Conservation (phyloP, 345 rosid genomes). For the Hibiscus syriacus region DNA sequence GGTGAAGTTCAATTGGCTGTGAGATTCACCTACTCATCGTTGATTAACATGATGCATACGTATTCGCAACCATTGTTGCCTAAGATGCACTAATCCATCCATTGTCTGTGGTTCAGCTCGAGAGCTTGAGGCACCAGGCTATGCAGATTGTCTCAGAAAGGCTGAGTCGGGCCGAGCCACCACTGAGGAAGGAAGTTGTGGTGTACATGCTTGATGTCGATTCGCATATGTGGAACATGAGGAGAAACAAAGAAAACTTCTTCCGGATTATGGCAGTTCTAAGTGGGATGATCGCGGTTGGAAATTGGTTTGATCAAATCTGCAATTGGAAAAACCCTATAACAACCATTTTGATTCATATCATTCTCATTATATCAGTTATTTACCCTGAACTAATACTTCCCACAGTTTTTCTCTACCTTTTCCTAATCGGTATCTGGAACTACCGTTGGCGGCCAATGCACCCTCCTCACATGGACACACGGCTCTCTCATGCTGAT, state of each 20-base stretch:
- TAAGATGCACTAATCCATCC: conserved; percentile 95
- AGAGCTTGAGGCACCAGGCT: conserved; percentile 84
- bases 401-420: conserved; percentile 83
- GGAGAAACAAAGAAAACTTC: conserved; percentile 95
- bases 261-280: conserved; percentile 68
- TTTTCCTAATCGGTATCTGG: conserved; percentile 89
- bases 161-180: conserved; percentile 93
- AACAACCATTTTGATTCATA: conserved; percentile 76
- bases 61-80: conserved; percentile 82
- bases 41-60: conserved; percentile 81
- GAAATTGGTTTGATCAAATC: conserved; percentile 89
- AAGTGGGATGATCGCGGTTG: conserved; percentile 65
- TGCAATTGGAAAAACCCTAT: conserved; percentile 93
- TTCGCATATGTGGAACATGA: conserved; percentile 99
- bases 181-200: conserved; percentile 81
- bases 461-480: conserved; percentile 98
- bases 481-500: conserved; percentile 78
- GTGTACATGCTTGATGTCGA: conserved; percentile 98
- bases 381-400: conserved; percentile 87
- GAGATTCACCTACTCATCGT: conserved; percentile 68
- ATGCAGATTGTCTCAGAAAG: conserved; percentile 79
- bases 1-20: conserved; percentile 95
- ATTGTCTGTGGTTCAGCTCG: conserved; percentile 82
- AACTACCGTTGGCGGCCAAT: conserved; percentile 82
- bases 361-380: conserved; percentile 66